Conservation (phyloP, 2,329 filamentous ascomycete species). For the Microsporum ferrugineum region DNA sequence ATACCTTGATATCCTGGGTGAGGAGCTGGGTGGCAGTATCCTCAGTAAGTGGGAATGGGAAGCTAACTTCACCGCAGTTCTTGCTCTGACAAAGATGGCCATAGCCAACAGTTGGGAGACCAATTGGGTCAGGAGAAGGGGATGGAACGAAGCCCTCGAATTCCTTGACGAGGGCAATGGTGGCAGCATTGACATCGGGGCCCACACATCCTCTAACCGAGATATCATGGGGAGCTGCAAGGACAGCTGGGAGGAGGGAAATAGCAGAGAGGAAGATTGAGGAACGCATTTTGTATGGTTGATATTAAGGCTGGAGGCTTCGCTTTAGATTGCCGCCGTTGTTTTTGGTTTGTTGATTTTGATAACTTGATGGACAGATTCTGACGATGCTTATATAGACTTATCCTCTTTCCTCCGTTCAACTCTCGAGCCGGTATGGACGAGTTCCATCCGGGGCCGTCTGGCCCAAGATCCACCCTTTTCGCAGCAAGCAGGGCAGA, state of each 20-base stretch:
- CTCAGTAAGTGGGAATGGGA: slow-evolving; percentile 36
- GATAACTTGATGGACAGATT: not conserved
- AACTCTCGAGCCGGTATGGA: not conserved
- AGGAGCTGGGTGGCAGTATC: slow-evolving; percentile 34
- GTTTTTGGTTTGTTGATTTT: not conserved
- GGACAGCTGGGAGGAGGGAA: slow-evolving; percentile 18
- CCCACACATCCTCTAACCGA: slow-evolving; percentile 13
- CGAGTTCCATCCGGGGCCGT: not conserved
- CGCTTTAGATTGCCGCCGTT: not conserved
- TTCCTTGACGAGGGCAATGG: slow-evolving; percentile 28
- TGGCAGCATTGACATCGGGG: slow-evolving; percentile 25
- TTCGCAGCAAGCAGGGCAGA: not conserved
- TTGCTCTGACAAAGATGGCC: slow-evolving; percentile 38
- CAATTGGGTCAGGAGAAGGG: slow-evolving; percentile 33
- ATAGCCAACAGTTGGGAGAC: slow-evolving; percentile 41
- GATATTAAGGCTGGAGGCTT: not conserved
- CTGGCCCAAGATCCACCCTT: not conserved
- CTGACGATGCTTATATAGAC: slow-evolving; percentile 1
- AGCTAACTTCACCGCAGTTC: slow-evolving; percentile 30
- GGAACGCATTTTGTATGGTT: slow-evolving; percentile 34
- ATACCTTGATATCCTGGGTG: slow-evolving; percentile 30
- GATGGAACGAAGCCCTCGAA: slow-evolving; percentile 27
- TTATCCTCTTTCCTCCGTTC: not conserved
- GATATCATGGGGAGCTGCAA: slow-evolving; percentile 4
- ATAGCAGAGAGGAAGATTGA: slow-evolving; percentile 34